phyloP scores from a whole-genome alignment of 179 eudicot genomes.

The Silene coronaria region DNA sequence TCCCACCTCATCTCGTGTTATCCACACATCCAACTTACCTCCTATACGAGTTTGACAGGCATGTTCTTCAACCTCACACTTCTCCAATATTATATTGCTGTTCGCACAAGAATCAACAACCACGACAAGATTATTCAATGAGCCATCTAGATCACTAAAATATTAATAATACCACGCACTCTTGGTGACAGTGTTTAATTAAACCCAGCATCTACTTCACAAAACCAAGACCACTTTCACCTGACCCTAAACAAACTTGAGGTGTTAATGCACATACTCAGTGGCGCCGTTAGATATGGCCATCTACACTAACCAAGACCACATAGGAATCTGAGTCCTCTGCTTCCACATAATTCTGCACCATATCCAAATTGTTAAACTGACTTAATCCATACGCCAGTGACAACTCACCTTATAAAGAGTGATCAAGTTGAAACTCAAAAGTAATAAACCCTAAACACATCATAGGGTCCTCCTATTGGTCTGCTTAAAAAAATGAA shows the following conservation, averaged over 20 bases:
- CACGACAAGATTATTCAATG: conserved; percentile 27
- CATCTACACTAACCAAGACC: conserved; percentile 93
- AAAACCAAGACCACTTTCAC: conserved; percentile 47
- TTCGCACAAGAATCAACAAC: conserved; percentile 19
- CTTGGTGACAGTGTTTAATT: conserved; percentile 36
- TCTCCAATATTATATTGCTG: conserved; percentile 17
- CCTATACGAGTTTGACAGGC: conserved; percentile 5
- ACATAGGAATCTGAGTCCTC: conserved; percentile 56
- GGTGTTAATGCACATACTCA: conserved; percentile 30
- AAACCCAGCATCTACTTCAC: conserved; percentile 40
- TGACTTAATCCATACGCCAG: conserved; percentile 63
- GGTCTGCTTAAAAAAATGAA: conserved; percentile 33
- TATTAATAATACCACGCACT: conserved; percentile 43
- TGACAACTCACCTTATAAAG: conserved; percentile 58
- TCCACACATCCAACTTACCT: conserved; percentile 1
- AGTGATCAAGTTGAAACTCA: conserved; percentile 69
- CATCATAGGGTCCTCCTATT: conserved; percentile 66
- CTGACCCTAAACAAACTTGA: conserved; percentile 75
- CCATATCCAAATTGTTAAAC: conserved; percentile 53
- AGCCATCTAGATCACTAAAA: conserved; percentile 32
- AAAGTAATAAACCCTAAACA: conserved; percentile 64
- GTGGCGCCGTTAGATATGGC: conserved; percentile 89
- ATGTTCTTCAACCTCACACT: conserved; percentile 19
- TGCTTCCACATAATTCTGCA: conserved; percentile 54
- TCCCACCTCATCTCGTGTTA: conserved; percentile 3